Conservation (phyloP, 73 alveolate species). For the Tetrahymena thermophila region DNA sequence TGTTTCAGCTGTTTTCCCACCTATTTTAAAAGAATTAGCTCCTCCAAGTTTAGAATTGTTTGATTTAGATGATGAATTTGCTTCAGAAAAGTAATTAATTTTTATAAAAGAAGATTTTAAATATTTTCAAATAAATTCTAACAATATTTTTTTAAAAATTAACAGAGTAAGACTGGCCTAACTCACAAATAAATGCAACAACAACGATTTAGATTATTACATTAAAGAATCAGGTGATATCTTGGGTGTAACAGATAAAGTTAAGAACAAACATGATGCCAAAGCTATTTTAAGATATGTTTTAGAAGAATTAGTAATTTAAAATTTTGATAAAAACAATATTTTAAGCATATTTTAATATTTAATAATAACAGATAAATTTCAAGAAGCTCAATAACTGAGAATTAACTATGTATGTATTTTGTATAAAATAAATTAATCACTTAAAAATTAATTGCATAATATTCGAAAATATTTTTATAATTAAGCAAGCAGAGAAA, state of each 20-base stretch:
- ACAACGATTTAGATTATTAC: slow-evolving; percentile 88
- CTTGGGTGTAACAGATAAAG: slow-evolving; percentile 76
- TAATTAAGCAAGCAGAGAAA: neutral
- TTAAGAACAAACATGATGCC: slow-evolving; percentile 72
- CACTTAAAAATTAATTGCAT: neutral
- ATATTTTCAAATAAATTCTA: neutral
- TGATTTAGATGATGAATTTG: slow-evolving; percentile 97
- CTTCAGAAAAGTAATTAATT: slow-evolving; percentile 74
- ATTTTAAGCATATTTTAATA: neutral
- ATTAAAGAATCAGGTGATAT: slow-evolving; percentile 88
- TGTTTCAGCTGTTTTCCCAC: slow-evolving; percentile 95
- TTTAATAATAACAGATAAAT: neutral
- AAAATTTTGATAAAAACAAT: neutral
- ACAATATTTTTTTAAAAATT: neutral
- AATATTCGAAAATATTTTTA: neutral
- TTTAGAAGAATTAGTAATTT: slow-evolving; percentile 68
- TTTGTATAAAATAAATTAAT: neutral
- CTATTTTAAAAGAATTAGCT: slow-evolving; percentile 89
- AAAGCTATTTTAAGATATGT: slow-evolving; percentile 78
- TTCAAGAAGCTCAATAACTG: neutral
- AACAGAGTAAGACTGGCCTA: slow-evolving; percentile 79
- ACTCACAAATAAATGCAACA: slow-evolving; percentile 87
- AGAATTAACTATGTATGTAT: neutral
- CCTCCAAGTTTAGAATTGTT: slow-evolving; percentile 94
- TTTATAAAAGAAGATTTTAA: neutral